phyloP scores from a whole-genome alignment of 1,284 basidiomycete genomes.

The Boletus smithii region DNA sequence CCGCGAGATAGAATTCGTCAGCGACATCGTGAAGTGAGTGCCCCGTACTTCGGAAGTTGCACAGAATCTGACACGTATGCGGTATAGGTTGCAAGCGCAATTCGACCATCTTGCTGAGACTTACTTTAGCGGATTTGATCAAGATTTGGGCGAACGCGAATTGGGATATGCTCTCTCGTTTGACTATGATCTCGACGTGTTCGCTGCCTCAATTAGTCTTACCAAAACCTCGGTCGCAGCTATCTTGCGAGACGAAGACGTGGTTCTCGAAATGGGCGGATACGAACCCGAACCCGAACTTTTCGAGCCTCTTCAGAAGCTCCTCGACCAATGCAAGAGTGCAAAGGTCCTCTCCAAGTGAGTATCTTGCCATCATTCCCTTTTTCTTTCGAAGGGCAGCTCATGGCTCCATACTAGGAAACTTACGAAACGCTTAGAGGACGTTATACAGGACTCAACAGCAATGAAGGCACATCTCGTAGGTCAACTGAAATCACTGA shows the following conservation, averaged over 20 bases:
- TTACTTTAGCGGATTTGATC: conserved; percentile 77
- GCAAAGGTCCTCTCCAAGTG: conserved; percentile 81
- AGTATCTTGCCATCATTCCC: conserved; percentile 24
- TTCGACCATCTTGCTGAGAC: conserved; percentile 88
- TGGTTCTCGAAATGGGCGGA: conserved; percentile 68
- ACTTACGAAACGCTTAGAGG: conserved; percentile 79
- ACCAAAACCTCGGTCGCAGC: conserved; percentile 80
- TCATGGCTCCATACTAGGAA: conserved; percentile 52
- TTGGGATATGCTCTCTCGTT: conserved; percentile 77
- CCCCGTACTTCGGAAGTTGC: background rate
- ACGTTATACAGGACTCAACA: conserved; percentile 65
- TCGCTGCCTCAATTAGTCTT: conserved; percentile 84
- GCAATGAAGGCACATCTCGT: conserved; percentile 72
- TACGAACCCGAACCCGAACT: conserved; percentile 70
- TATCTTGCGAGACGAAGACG: conserved; percentile 75
- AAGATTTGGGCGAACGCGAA: conserved; percentile 85
- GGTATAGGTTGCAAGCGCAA: conserved; percentile 76
- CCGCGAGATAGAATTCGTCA: conserved; percentile 87
- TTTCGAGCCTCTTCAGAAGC: conserved; percentile 75
- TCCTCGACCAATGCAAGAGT: conserved; percentile 77
- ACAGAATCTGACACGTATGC: background rate
- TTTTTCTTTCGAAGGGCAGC: background rate
- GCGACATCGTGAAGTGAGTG: conserved; percentile 79
- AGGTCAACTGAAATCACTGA: conserved; percentile 68
- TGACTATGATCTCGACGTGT: conserved; percentile 89